phyloP scores from a whole-genome alignment of 2,329 filamentous ascomycete species.

The Fusarium sp. region DNA sequence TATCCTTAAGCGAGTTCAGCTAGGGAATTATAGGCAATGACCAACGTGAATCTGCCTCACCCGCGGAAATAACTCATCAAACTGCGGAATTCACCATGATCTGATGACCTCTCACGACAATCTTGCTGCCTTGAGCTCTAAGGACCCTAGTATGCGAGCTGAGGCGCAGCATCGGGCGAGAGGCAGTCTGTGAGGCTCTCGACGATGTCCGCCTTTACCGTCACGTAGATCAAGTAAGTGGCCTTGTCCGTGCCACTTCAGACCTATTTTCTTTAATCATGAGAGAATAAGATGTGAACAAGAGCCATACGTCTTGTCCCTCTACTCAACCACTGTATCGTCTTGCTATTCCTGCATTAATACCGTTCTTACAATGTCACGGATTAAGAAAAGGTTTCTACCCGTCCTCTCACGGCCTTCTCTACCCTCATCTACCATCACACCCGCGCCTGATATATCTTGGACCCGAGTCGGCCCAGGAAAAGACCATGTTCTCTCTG shows the following conservation, averaged over 20 bases:
- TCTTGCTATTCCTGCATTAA: background rate
- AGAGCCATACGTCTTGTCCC: background rate
- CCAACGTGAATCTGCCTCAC: slow-evolving; percentile 10
- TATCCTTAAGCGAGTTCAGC: background rate
- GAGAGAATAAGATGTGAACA: slow-evolving; percentile 7
- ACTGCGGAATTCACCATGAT: slow-evolving; percentile 24
- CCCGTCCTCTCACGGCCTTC: slow-evolving; percentile 25
- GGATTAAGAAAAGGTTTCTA: slow-evolving; percentile 22
- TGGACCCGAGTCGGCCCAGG: slow-evolving; percentile 26
- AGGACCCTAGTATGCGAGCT: slow-evolving; percentile 19
- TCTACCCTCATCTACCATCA: slow-evolving; percentile 23
- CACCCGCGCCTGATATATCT: slow-evolving; percentile 27
- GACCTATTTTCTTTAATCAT: slow-evolving; percentile 1
- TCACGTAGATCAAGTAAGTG: background rate
- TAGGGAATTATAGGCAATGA: slow-evolving; percentile 21
- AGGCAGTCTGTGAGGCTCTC: slow-evolving; percentile 19
- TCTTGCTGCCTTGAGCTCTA: slow-evolving; percentile 26
- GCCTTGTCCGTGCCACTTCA: background rate
- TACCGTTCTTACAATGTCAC: slow-evolving; percentile 22
- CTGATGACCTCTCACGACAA: slow-evolving; percentile 5
- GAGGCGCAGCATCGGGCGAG: slow-evolving; percentile 30
- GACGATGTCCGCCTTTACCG: background rate
- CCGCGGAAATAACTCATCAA: slow-evolving; percentile 16
- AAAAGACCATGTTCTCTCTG: slow-evolving; percentile 28
- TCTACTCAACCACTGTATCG: background rate